Base-by-base conservation (phyloP, 805 yeast genomes). In the Hanseniaspora clermontiae region DNA sequence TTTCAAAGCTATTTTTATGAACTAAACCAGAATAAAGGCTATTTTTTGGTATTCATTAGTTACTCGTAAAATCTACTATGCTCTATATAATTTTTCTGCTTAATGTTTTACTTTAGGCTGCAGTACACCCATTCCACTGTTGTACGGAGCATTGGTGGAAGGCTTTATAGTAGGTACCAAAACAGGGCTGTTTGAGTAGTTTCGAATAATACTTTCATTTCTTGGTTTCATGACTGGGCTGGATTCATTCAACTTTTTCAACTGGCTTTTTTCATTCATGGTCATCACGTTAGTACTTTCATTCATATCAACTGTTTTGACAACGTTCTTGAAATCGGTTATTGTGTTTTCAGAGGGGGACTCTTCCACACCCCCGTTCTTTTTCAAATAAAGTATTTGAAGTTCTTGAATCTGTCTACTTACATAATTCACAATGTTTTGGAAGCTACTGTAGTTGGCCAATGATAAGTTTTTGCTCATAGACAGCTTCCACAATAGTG, bases 401-500 rank as follows among this genome's bases (percentile, higher is more conserved):
- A 67, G 66, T 14, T 60, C 60, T 63, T 79, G 82, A n/a, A 81
- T 70, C 12, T 66, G 66, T 24, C 62, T 66, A 0, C 79, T 65
- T 17, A 78, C 70, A 17, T 63, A 65, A 46, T 75, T 74, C 17
- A 79, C 74, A 0, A 68, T 66, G 2, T 62, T 64, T 49, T 70
- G 68, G 57, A 72, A 75, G 19, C 61, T 62, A 31, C 68, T 60
- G 63, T 78, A 81, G 59, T 77, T 76, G 1, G 60, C 60, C 8
- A 70, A 64, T 11, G 70, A 70, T 36, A 81, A 62, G 9, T 74
- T 70, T 4, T 74, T 65, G 5, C 79, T 72, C 65, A 78, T 71
- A 0, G 82, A 71, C 48, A 78, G 68, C 14, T 69, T 67, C 74
- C 81, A 75, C 57, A 80, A 66, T 43, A 75, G 73, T 0, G 87